Evolutionary conservation across 306 rosid genomes (phyloP).

Genomic region (Gynostemma pentaphyllum): DNA sequence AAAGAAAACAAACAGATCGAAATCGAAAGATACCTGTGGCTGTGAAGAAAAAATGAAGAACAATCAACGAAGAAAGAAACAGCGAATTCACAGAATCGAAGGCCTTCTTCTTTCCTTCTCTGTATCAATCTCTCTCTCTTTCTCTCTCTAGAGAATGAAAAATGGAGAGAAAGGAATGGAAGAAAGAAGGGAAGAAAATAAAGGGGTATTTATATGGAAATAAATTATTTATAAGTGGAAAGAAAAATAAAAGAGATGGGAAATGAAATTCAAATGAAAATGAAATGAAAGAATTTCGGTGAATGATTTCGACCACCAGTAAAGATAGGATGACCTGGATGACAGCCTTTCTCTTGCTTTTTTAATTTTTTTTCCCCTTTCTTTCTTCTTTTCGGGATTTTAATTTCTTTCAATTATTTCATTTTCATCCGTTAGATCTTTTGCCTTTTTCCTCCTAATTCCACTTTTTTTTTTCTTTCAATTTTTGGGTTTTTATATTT

Average conservation of each 20-base stretch:
- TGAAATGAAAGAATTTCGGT: conserved; percentile 7
- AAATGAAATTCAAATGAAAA: not conserved
- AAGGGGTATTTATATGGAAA: not conserved
- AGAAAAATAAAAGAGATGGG: not conserved
- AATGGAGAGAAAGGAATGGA: conserved; percentile 10
- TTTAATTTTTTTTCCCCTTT: not conserved
- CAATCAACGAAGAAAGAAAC: not conserved
- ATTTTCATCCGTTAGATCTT: not conserved
- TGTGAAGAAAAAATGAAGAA: not conserved
- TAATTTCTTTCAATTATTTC: not conserved
- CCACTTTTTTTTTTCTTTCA: not conserved
- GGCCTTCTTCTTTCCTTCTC: not conserved
- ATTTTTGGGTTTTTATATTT: not conserved
- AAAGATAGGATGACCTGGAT: conserved; percentile 21
- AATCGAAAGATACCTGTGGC: not conserved
- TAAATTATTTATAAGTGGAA: not conserved
- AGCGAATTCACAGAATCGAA: not conserved
- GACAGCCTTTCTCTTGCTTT: conserved; percentile 11
- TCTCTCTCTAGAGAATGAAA: not conserved
- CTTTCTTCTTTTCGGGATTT: too few relatives aligned
- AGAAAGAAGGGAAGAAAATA: not conserved
- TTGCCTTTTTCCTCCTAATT: not conserved
- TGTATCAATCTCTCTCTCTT: not conserved
- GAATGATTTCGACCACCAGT: conserved; percentile 15
- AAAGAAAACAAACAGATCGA: conserved; percentile 2